phyloP scores from a whole-genome alignment of 129 eudicot species.

The Artemisia annua region DNA sequence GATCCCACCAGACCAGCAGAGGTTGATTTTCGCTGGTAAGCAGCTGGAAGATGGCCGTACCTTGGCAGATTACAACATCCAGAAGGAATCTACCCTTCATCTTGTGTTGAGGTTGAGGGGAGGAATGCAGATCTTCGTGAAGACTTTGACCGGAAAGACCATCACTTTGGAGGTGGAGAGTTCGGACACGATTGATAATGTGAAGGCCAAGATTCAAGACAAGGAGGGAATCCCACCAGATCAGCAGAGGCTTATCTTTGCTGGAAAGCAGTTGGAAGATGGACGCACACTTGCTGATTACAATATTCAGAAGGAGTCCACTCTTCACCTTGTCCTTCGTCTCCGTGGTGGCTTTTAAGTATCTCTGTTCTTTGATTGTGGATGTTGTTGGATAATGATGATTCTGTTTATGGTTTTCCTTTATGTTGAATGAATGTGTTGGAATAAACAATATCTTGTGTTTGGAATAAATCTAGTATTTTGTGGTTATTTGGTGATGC shows the following conservation, averaged over 20 bases:
- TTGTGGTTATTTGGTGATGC: no score
- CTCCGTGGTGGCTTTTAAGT: conserved; percentile 43
- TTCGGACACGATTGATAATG: conserved; percentile 4
- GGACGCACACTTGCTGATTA: conserved; percentile 9
- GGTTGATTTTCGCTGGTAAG: conserved; percentile 45
- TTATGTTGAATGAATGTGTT: no score
- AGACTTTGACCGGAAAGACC: conserved; percentile 23
- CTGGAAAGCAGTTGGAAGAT: conserved; percentile 17
- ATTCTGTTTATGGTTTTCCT: not conserved
- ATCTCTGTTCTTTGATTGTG: not conserved
- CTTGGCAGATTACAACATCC: conserved; percentile 41
- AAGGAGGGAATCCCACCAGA: conserved; percentile 20
- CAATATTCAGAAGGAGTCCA: conserved; percentile 20
- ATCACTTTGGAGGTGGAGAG: conserved; percentile 19
- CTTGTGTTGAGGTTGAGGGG: conserved; percentile 41
- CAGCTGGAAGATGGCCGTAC: conserved; percentile 46
- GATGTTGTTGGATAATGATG: not conserved
- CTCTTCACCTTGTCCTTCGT: conserved; percentile 36
- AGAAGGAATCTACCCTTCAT: conserved; percentile 46
- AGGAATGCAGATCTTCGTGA: conserved; percentile 39
- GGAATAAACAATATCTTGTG: no score
- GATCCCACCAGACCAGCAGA: conserved; percentile 45
- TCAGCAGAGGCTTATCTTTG: conserved; percentile 13
- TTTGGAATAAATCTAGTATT: no score
- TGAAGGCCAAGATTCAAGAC: conserved; percentile 11